Base-by-base conservation (phyloP, 1,284 basidiomycete genomes). In the Cryptococcus hybrid region DNA sequence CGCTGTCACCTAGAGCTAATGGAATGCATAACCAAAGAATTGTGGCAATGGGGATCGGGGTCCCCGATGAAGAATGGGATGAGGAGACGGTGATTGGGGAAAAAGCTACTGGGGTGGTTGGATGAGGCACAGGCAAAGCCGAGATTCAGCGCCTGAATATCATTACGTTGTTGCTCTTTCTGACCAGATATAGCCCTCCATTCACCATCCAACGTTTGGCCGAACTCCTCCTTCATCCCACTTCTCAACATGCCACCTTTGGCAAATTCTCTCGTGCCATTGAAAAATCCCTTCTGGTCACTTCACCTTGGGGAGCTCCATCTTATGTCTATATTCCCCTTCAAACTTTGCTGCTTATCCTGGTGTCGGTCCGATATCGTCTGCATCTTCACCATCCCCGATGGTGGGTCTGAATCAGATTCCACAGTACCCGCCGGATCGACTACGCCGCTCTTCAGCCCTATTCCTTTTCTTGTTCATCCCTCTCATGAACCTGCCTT, bases 191-290 rank as follows among this genome's bases (percentile, higher is more conserved):
- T 13, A 85, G 84, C 54, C 84, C 90, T 0, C 93, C 93, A 3
- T 97, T 96, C 77, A 95, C 93, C 3, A 88, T 96, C 52, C 93
- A 97, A 76, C 86, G 93, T 40, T 78, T 96, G 13, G 90, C 89
- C 67, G 92, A 96, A 71, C 84, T 97, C n/a, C 85, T 87, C 47
- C 65, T 88, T 6, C 76, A 83, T 38, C 92, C 92, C 2, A 82
- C 82, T 59, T 79, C 82, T 51, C 83, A 90, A 63, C 94, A 96
- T 81, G 86, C 82, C 44, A 83, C 84, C 34, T 78, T 91, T 5
- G 90, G 92, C 48, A 96, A 96, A 78, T 96, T 93, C 74, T 82
- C 95, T 24, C 89, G 93, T 8, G 92, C 93, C 0, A 79, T 96
- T 9, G 90, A 94, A 68, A 90, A 89, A 69, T 82, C 88, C 12